Percentiles rank a stretch among this genome's conserved stretches.
These are phyloP conservation scores for Cytospora chrysosperma DNA, from an alignment of 2,329 filamentous ascomycete genomes.

Conservation along the genomic window DNA sequence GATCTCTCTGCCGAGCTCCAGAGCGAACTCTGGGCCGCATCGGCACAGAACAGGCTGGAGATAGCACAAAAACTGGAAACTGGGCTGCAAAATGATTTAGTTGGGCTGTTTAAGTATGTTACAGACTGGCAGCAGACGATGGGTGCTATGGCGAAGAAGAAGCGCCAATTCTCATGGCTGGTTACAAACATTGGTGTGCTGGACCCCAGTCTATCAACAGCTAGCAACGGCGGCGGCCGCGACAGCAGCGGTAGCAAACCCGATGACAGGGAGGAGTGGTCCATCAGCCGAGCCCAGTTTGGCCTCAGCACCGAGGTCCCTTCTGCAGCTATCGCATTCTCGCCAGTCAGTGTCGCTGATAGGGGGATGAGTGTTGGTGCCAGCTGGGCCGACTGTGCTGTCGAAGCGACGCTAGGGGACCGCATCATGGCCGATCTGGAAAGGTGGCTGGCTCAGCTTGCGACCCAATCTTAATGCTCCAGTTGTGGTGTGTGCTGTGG, in stretches of 20 bases:
- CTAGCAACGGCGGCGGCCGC: conserved; percentile 20
- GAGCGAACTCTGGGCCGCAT: conserved; percentile 33
- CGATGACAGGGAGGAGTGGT: conserved; percentile 27
- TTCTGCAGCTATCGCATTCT: conserved; percentile 31
- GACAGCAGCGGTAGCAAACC: background rate
- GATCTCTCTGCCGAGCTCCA: conserved; percentile 33
- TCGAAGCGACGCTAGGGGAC: conserved; percentile 8
- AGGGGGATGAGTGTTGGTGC: conserved; percentile 19
- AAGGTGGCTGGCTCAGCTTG: conserved; percentile 19
- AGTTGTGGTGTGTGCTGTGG: no score
- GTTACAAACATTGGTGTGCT: conserved; percentile 39
- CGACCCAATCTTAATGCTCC: conserved; percentile 8
- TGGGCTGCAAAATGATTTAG: conserved; percentile 34
- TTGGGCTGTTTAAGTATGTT: conserved; percentile 36
- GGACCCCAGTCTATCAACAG: no score
- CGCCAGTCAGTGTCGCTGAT: conserved; percentile 30
- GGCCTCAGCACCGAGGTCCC: conserved; percentile 33
- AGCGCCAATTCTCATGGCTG: conserved; percentile 34
- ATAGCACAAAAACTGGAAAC: conserved; percentile 30
- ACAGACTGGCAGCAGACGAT: conserved; percentile 36
- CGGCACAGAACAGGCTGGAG: conserved; percentile 31
- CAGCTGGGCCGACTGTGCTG: conserved; percentile 20
- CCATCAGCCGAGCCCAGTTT: conserved; percentile 32
- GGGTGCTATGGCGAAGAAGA: conserved; percentile 30
- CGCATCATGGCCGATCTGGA: conserved; percentile 20